These are phyloP conservation scores for Teratosphaeria gauchensis DNA, from an alignment of 2,329 filamentous ascomycete species.

Conservation along the genomic window DNA sequence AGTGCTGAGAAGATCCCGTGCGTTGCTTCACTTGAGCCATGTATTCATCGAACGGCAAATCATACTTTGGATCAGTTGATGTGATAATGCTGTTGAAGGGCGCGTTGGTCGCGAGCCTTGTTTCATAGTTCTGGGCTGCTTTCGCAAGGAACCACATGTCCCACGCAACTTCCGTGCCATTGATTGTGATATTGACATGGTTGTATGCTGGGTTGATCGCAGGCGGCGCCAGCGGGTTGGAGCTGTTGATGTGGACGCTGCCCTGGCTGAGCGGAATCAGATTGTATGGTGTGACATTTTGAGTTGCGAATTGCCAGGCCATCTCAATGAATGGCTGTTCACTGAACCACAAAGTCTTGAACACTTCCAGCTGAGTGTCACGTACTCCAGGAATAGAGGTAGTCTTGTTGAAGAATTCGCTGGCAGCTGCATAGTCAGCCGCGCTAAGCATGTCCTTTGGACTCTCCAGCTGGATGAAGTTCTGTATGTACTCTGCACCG, in stretches of 20 bases:
- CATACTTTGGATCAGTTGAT: conserved; percentile 28
- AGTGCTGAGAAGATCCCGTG: conserved; percentile 11
- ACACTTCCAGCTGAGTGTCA: conserved; percentile 2
- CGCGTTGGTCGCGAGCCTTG: conserved; percentile 9
- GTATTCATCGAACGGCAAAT: conserved; percentile 14
- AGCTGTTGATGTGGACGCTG: conserved; percentile 14
- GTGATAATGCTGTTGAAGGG: conserved; percentile 33
- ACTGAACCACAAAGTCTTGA: conserved; percentile 7
- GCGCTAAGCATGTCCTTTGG: conserved; percentile 1
- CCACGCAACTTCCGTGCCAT: too few relatives aligned
- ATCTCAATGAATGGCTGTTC: conserved; percentile 8
- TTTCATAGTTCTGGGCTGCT: conserved; percentile 10
- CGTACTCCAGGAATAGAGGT: conserved; percentile 2
- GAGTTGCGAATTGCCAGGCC: conserved; percentile 7
- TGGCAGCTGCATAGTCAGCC: conserved; percentile 4
- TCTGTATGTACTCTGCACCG: conserved; percentile 7
- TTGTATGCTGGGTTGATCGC: conserved; percentile 21
- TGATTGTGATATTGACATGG: conserved; percentile 6
- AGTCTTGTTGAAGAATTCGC: conserved; percentile 3
- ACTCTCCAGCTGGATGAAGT: conserved; percentile 5
- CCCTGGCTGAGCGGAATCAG: conserved; percentile 5
- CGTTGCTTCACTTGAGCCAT: conserved; percentile 5
- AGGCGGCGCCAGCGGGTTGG: conserved; percentile 12
- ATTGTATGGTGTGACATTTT: conserved; percentile 7
- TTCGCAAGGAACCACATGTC: conserved; percentile 4